Conservation (phyloP, 2,329 filamentous ascomycete species). For the Monilinia vaccinii-corymbosi region DNA sequence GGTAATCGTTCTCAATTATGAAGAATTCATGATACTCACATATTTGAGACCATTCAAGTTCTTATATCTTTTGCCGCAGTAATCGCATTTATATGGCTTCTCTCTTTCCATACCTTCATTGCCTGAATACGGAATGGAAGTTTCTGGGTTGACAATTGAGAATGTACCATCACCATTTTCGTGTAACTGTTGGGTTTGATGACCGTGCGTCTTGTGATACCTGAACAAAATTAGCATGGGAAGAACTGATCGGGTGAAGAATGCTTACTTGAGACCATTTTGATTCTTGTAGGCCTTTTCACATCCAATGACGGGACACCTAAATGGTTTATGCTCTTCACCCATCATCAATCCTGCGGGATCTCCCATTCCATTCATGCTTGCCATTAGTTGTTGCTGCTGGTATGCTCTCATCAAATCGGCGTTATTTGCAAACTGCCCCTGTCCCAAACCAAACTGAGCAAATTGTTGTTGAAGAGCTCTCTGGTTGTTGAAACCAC, state of each 20-base stretch:
- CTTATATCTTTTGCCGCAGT: constrained; percentile 97
- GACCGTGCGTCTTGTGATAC: constrained; percentile 74
- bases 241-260: not conserved
- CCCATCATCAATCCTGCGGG: constrained; percentile 45
- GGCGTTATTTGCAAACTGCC: constrained; percentile 57
- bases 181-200: constrained; percentile 92
- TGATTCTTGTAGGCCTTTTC: constrained; percentile 99
- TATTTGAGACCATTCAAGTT: constrained; percentile 98
- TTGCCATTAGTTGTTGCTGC: constrained; percentile 46
- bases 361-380: constrained; percentile 24
- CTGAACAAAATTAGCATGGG: constrained; percentile 31
- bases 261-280: constrained; percentile 83
- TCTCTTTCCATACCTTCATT: constrained; percentile 99
- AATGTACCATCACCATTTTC: constrained; percentile 96
- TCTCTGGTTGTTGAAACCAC: constrained; percentile 52
- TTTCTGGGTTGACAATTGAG: constrained; percentile 95
- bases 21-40: constrained; percentile 36
- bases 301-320: constrained; percentile 94
- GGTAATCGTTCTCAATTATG: constrained; percentile 13
- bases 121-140: constrained; percentile 85
- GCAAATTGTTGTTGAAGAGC: constrained; percentile 59
- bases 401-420: constrained; percentile 55
- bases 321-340: constrained; percentile 95
- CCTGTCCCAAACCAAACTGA: constrained; percentile 63
- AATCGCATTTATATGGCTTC: constrained; percentile 95